These are phyloP conservation scores for Acer campestre DNA, from an alignment of 345 rosid genomes.

Conservation along the genomic window DNA sequence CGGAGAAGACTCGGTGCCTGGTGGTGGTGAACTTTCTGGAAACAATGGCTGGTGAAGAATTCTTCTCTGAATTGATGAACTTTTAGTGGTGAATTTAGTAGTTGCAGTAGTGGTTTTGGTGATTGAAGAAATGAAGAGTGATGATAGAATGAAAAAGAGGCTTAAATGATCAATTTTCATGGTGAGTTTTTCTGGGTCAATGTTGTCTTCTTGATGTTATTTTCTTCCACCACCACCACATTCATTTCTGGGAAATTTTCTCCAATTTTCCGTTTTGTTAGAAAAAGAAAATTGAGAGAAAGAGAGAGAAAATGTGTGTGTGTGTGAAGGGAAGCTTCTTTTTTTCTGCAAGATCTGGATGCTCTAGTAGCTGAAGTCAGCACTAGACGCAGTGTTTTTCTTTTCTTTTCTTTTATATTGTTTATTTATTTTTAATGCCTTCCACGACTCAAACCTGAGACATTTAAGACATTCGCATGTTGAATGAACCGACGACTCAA, in stretches of 20 bases:
- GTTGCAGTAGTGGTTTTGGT: neutral
- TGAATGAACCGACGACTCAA: no score
- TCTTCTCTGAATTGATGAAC: conserved; percentile 42
- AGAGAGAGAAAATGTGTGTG: neutral
- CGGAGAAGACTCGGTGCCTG: conserved; percentile 23
- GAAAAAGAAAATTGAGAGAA: conserved; percentile 19
- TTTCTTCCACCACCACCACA: conserved; percentile 38
- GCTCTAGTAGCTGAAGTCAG: conserved; percentile 50
- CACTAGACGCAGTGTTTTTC: conserved; percentile 23
- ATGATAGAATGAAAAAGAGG: conserved; percentile 27
- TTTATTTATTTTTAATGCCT: neutral
- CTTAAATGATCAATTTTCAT: conserved; percentile 51
- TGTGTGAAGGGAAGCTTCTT: conserved; percentile 51
- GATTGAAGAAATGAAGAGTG: conserved; percentile 9
- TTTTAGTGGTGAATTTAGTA: no score
- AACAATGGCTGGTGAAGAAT: conserved; percentile 89
- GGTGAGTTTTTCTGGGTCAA: conserved; percentile 44
- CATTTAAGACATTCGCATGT: no score
- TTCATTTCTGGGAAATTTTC: conserved; percentile 42
- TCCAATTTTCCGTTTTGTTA: neutral
- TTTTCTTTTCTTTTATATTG: neutral
- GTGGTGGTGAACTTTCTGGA: conserved; percentile 65
- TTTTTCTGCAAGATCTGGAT: conserved; percentile 69
- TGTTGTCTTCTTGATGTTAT: conserved; percentile 20
- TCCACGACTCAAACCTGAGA: no score